Evolutionary conservation across 305 asterid genomes (phyloP).

Genomic region (Solanum aculeatissimum): DNA sequence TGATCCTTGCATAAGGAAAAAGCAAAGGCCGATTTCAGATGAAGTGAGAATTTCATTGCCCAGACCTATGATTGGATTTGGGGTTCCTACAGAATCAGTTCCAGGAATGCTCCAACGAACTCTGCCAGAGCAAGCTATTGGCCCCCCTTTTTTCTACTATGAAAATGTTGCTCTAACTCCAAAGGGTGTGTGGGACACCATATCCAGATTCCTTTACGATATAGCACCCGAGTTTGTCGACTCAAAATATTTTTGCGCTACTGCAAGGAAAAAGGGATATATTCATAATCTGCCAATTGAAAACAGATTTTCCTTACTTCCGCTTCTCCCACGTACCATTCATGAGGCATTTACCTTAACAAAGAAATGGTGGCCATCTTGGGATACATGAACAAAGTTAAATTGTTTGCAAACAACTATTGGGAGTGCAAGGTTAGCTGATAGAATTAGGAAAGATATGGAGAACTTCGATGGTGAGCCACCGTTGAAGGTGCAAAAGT

Average conservation of each 20-base stretch:
- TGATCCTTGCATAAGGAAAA: too few species aligned
- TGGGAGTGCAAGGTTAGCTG: conserved; percentile 68
- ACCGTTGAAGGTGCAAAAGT: conserved; percentile 31
- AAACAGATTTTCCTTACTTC: conserved; percentile 58
- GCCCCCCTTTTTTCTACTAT: too few species aligned
- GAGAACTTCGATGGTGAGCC: conserved; percentile 39
- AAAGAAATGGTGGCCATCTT: conserved; percentile 83
- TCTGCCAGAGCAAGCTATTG: conserved; percentile 44
- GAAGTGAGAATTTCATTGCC: too few species aligned
- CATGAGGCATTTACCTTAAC: conserved; percentile 70
- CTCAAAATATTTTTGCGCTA: conserved; percentile 62
- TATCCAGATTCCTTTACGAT: too few species aligned
- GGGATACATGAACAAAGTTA: conserved; percentile 67
- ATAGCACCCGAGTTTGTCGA: too few species aligned
- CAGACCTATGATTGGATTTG: too few species aligned
- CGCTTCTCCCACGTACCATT: conserved; percentile 63
- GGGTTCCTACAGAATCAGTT: conserved; percentile 34
- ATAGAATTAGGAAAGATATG: too few species aligned
- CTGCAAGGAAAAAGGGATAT: conserved; percentile 82
- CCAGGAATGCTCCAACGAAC: conserved; percentile 18
- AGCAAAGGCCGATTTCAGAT: too few species aligned
- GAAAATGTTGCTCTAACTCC: conserved; percentile 93
- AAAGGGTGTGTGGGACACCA: conserved; percentile 85
- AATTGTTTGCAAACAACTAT: conserved; percentile 79
- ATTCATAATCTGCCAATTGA: conserved; percentile 67